phyloP scores from a whole-genome alignment of 2,329 filamentous ascomycete genomes.

The Colletotrichum sp. region DNA sequence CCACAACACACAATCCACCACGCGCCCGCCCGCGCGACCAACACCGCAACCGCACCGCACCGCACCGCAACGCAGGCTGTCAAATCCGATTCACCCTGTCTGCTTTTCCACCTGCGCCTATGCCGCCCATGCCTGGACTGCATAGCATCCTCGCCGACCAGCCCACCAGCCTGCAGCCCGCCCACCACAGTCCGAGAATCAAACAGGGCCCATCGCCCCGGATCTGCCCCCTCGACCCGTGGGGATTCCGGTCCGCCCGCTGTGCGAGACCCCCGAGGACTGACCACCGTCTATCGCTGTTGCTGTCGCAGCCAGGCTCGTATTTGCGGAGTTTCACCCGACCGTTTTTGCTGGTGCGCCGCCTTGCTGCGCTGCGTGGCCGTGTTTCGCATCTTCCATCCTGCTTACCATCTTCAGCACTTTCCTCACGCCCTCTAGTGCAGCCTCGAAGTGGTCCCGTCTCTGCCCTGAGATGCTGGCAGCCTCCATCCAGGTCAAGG shows the following conservation, averaged over 20 bases:
- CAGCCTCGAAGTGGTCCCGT: neutral
- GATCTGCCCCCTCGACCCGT: neutral
- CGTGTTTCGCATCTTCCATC: conserved; percentile 14
- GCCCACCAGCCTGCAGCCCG: neutral
- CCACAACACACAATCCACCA: neutral
- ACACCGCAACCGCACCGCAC: neutral
- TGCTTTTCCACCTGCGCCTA: neutral
- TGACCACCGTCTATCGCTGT: neutral
- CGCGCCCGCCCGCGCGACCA: neutral
- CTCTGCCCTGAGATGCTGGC: neutral
- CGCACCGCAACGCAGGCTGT: neutral
- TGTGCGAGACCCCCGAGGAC: neutral
- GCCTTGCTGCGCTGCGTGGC: conserved; percentile 2
- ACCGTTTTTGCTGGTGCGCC: conserved; percentile 4
- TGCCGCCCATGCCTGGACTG: neutral
- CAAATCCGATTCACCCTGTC: conserved; percentile 3
- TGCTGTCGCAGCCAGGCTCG: neutral
- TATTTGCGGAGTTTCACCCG: conserved; percentile 19
- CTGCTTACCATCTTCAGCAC: conserved; percentile 7
- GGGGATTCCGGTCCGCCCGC: neutral
- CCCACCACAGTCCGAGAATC: neutral
- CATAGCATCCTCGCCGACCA: neutral
- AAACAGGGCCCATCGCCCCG: neutral
- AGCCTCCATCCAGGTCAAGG: neutral
- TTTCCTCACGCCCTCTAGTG: neutral